Evolutionary conservation across 2,329 filamentous ascomycete species (phyloP).

Genomic region (Hyphodiscus sp.): DNA sequence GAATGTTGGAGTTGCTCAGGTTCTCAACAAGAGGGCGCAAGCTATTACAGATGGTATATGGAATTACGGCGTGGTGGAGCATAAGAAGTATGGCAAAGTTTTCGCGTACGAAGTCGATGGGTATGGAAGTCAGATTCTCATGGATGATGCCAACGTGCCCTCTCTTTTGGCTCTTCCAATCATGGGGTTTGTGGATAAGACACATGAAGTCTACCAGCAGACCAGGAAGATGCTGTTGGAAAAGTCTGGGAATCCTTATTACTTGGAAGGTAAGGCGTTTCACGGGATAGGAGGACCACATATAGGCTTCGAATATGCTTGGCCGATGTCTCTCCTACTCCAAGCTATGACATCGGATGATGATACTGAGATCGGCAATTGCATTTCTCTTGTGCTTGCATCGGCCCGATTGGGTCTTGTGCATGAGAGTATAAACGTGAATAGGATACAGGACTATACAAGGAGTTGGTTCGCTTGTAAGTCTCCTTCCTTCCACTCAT

Average conservation of each 20-base stretch:
- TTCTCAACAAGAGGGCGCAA: conserved; percentile 51
- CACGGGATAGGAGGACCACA: conserved; percentile 74
- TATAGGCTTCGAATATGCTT: conserved; percentile 83
- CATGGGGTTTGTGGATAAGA: conserved; percentile 62
- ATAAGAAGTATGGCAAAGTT: conserved; percentile 68
- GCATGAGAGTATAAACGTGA: conserved; percentile 88
- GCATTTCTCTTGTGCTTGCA: conserved; percentile 66
- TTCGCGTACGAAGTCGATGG: conserved; percentile 88
- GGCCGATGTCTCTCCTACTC: conserved; percentile 92
- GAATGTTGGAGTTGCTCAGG: conserved; percentile 45
- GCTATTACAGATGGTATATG: conserved; percentile 71
- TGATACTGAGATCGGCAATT: conserved; percentile 72
- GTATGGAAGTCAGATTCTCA: conserved; percentile 73
- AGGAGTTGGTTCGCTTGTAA: conserved; percentile 84
- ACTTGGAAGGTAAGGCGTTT: conserved; percentile 68
- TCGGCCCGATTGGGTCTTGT: conserved; percentile 73
- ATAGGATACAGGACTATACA: conserved; percentile 63
- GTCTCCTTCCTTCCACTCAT: conserved; percentile 16
- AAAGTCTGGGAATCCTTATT: conserved; percentile 69
- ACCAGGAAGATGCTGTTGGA: conserved; percentile 62
- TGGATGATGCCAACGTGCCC: conserved; percentile 87
- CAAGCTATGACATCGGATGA: conserved; percentile 85
- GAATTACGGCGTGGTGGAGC: conserved; percentile 74
- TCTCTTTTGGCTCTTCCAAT: conserved; percentile 72
- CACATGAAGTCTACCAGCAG: conserved; percentile 74